Evolutionary conservation across 2,329 filamentous ascomycete genomes (phyloP), one percentile per base, ranked within the genome.

Genomic region (Celoporthe dispersa): DNA sequence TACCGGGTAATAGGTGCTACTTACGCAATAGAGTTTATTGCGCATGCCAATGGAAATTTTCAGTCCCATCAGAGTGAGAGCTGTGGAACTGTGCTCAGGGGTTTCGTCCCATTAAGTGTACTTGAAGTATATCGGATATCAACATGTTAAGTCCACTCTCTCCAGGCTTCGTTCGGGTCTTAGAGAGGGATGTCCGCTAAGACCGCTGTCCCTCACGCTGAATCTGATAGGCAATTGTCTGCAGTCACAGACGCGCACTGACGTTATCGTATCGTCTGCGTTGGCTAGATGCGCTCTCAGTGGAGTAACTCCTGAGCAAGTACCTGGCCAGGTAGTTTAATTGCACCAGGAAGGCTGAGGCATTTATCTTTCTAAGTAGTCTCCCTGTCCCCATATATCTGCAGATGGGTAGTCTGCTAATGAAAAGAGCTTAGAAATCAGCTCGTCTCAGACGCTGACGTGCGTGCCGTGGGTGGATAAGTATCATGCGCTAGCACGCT

Each of bases 401-500:
- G 41, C 41, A 16, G 12, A 28, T 55, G 12, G 5, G 51, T 16
- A 25, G n/a, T 7, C 51, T 12, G 25, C 53, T 57, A 57, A 28
- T 57, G 28, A 57, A 3, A 31, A 19, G 53, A 33, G 53, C 25
- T 57, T 57, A 57, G 53, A 57, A 57, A 57, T 57, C 53, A 57
- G 19, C 12, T 16, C 53, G 1, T 57, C 25, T 57, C 25, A 8
- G 9, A 4, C n/a, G 53, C 53, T 57, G 53, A 55, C 53, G 48
- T 28, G 51, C n/a, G 22, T n/a, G 44, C 44, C n/a, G 19, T 8
- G 19, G 44, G 41, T n/a, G 22, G 44, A n/a, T n/a, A n/a, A n/a
- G n/a, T n/a, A 55, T 14, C 51, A 14, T 55, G 28, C 53, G 53
- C 53, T 57, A 57, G 25, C 53, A 57, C 8, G 53, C 53, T 33